Percentiles rank a stretch among this genome's conserved stretches.
Conservation (phyloP, 108 stramenopile genomes). For the Pseudonitzschia delicatissima region DNA sequence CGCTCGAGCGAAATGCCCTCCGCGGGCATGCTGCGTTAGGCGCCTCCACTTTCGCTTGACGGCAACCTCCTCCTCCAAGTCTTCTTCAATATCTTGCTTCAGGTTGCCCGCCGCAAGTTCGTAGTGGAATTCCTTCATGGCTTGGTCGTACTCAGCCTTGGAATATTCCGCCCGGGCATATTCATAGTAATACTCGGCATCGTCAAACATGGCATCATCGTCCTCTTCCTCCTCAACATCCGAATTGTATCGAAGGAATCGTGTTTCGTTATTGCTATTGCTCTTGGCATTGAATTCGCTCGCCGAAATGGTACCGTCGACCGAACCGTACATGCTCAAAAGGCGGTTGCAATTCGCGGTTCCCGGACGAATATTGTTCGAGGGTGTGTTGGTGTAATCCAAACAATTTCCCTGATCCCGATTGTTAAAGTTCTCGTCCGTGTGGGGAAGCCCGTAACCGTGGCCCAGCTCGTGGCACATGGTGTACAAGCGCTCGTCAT, state of each 20-base stretch:
- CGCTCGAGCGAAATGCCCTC: conserved; percentile 1
- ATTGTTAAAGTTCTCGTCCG: conserved; percentile 77
- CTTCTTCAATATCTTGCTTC: not conserved
- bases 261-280: not conserved
- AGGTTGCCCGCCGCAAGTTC: not conserved
- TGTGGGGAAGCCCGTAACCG: conserved; percentile 80
- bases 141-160: conserved; percentile 7
- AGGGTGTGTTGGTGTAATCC: conserved; percentile 66
- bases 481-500: conserved; percentile 50
- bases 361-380: conserved; percentile 55
- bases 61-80: not conserved
- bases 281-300: not conserved
- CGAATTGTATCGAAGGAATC: not conserved
- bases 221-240: conserved; percentile 7
- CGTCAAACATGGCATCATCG: not conserved
- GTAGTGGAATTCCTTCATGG: conserved; percentile 16
- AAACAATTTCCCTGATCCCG: conserved; percentile 63
- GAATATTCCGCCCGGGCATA: not conserved
- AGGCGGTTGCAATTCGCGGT: conserved; percentile 48
- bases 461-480: conserved; percentile 50
- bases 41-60: not conserved
- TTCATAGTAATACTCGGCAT: not conserved
- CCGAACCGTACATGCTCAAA: conserved; percentile 45
- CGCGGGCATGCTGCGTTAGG: not conserved
- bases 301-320: conserved; percentile 9